Conservation (phyloP, 148 eudicot genomes). For the Rhododendron vialii region DNA sequence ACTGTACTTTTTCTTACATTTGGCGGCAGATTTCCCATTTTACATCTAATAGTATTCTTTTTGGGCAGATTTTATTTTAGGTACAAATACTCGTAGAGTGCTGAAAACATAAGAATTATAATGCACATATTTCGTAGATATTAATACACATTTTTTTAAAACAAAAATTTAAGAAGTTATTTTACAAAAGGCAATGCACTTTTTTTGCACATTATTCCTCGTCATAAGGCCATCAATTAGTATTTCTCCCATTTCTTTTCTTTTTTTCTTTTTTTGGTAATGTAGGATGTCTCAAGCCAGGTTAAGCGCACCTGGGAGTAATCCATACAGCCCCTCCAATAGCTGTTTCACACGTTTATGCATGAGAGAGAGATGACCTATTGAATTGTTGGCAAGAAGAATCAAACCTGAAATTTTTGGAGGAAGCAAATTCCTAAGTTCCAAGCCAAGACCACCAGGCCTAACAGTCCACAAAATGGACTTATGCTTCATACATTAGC, state of each 20-base stretch:
- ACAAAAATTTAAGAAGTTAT: background rate
- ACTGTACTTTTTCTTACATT: background rate
- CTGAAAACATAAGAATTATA: too few relatives aligned
- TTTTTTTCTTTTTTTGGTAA: too few relatives aligned
- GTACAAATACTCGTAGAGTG: too few relatives aligned
- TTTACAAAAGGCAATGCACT: background rate
- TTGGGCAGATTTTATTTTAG: background rate
- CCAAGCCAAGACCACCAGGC: too few relatives aligned
- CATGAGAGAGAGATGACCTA: too few relatives aligned
- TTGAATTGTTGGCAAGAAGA: background rate
- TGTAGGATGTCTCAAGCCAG: background rate
- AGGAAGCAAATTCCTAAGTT: too few relatives aligned
- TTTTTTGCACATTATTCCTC: background rate
- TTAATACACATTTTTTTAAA: too few relatives aligned
- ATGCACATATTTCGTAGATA: too few relatives aligned
- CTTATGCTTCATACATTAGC: too few relatives aligned
- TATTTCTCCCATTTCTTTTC: background rate
- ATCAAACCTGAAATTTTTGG: too few relatives aligned
- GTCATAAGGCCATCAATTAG: background rate
- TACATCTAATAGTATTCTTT: background rate
- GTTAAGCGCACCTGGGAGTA: background rate
- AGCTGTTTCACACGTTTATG: too few relatives aligned
- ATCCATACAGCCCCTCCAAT: background rate
- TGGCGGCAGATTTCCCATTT: background rate
- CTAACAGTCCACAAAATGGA: too few relatives aligned